A percentile compares a stretch with the other conserved stretches of the same genome.
These are phyloP conservation scores for Thielaviopsis euricoi DNA, from an alignment of 2,329 filamentous ascomycete genomes.

Conservation along the genomic window DNA sequence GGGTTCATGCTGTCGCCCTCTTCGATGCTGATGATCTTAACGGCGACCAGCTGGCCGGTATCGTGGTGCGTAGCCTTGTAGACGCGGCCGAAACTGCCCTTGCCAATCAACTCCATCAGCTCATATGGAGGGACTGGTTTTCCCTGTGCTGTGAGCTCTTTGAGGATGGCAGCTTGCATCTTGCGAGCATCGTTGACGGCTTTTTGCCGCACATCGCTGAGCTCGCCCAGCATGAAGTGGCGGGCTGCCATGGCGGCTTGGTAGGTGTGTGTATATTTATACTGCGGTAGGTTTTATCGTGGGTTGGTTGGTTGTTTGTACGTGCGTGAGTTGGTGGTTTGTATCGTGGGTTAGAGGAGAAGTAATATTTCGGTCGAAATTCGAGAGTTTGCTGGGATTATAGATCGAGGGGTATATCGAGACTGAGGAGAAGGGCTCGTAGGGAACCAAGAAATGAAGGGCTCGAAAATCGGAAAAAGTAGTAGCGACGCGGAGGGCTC, in stretches of 20 bases:
- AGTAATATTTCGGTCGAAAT: not conserved
- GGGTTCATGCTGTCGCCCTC: constrained; percentile 47
- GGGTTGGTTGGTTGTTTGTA: not conserved
- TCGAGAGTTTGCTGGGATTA: too few species aligned
- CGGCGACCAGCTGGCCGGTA: constrained; percentile 36
- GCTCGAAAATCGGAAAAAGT: too few species aligned
- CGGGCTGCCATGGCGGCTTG: constrained; percentile 3
- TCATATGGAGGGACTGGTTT: constrained; percentile 40
- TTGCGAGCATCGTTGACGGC: constrained; percentile 47
- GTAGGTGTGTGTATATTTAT: not conserved
- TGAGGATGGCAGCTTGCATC: constrained; percentile 42
- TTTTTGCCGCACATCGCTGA: constrained; percentile 9
- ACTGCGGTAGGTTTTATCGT: not conserved
- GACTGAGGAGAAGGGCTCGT: too few species aligned
- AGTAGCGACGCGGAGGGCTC: too few species aligned
- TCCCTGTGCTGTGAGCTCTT: constrained; percentile 38
- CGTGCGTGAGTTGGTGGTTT: not conserved
- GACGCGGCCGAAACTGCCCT: constrained; percentile 48
- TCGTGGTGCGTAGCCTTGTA: constrained; percentile 35
- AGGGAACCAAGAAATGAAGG: too few species aligned
- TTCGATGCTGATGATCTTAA: constrained; percentile 65
- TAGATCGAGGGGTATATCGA: too few species aligned
- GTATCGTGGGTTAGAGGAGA: too few species aligned
- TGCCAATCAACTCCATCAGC: constrained; percentile 48
- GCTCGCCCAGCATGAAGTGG: constrained; percentile 9